Evolutionary conservation across 768 basidiomycete species (phyloP), one percentile per base, ranked within the genome.

Genomic region (Cystofilobasidium macerans): DNA sequence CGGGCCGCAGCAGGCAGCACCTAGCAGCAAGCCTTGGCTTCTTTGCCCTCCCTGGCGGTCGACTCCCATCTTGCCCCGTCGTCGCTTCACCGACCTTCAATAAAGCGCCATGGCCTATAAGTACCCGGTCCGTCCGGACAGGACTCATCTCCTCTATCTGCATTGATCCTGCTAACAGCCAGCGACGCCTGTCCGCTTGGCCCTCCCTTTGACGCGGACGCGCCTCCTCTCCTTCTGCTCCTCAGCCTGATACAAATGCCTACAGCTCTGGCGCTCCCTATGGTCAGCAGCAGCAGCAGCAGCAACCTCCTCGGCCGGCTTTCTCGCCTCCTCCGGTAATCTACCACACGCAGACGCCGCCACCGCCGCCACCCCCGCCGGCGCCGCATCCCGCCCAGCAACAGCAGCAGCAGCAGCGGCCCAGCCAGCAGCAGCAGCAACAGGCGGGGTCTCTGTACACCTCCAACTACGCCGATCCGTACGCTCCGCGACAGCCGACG

Each of bases 321-420:
- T 64, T 47, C 22, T 47, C 45, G 22, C n/a, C 51, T 4, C 51
- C 16, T 4, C 57, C 32, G 57, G 57, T 22, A 33, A 43, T 30
- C 16, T 43, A 38, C 64, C 64, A 35, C 64, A 59, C 45, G 45
- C 64, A 8, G 16, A 57, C 36, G 5, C 38, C 38, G 2, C 54
- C 54, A 5, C 64, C 64, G 8, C 45, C 54, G 20, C 56, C 54
- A 7, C 47, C 33, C 12, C 45, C 64, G 1, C 47, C 64, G 12
- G 33, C 42, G 24, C 7, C 24, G 12, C 11, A 53, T 7, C 18
- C 48, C 30, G 22, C 20, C 45, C 4, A 20, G 45, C 45, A 22
- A 6, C 45, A 22, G 22, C 45, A 22, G 22, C 45, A 47, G 22
- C n/a, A n/a, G 22, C 45, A 47, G 14, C 45, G 24, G 45, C 45